phyloP scores from a whole-genome alignment of 2,329 filamentous ascomycete species.

The Basipetospora sp. region DNA sequence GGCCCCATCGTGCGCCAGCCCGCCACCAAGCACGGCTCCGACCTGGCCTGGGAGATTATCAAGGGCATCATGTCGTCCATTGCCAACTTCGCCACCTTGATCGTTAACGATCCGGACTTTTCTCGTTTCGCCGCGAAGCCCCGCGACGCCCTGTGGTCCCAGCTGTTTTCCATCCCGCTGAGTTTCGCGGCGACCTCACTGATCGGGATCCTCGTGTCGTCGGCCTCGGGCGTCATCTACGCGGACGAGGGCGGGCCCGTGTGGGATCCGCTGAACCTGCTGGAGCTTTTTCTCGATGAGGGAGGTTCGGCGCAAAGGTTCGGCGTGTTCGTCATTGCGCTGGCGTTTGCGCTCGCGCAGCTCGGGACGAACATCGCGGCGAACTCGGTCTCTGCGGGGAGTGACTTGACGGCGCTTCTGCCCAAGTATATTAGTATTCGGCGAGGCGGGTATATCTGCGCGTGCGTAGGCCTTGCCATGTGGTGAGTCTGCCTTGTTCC shows the following conservation, averaged over 20 bases:
- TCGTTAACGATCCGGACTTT: slow-evolving; percentile 73
- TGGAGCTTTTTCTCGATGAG: slow-evolving; percentile 53
- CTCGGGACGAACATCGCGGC: slow-evolving; percentile 78
- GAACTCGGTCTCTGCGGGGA: slow-evolving; percentile 71
- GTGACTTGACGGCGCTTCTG: slow-evolving; percentile 66
- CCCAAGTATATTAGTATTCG: slow-evolving; percentile 74
- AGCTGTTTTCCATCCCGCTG: slow-evolving; percentile 58
- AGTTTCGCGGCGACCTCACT: slow-evolving; percentile 70
- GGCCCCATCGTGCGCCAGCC: slow-evolving; percentile 67
- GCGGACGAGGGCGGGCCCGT: slow-evolving; percentile 36
- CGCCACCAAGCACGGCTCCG: slow-evolving; percentile 46
- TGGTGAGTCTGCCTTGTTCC: no score
- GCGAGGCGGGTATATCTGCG: slow-evolving; percentile 75
- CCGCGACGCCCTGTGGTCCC: slow-evolving; percentile 63
- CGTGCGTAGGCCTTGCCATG: slow-evolving; percentile 65
- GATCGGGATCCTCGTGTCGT: slow-evolving; percentile 67
- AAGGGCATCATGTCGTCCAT: slow-evolving; percentile 79
- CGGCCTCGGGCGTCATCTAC: slow-evolving; percentile 55
- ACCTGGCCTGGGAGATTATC: slow-evolving; percentile 67
- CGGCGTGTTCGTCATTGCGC: slow-evolving; percentile 59
- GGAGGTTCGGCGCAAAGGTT: slow-evolving; percentile 55
- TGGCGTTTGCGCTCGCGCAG: slow-evolving; percentile 62
- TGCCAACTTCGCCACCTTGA: slow-evolving; percentile 79
- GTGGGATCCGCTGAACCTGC: slow-evolving; percentile 58
- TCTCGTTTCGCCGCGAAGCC: slow-evolving; percentile 68